Base-by-base conservation (phyloP, 176 grass and related monocot genomes). In the Avena eriantha region DNA sequence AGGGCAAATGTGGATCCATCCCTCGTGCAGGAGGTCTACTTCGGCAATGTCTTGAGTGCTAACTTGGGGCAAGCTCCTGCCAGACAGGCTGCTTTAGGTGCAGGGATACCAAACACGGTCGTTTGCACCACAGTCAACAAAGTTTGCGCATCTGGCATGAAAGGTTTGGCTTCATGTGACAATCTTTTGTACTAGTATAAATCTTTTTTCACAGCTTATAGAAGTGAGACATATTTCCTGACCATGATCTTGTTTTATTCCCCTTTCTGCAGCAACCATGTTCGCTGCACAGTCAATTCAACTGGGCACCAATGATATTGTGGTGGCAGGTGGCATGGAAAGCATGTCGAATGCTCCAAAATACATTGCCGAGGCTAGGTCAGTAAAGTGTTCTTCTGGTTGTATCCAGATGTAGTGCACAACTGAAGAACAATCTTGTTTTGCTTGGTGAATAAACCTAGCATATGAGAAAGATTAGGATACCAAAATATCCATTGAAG, bases 281-380 rank as follows among this genome's bases (percentile, higher is more conserved):
- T 80, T 92, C n/a, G 95, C 95, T 10, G 93, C 91, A 31, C 93
- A 98, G 78, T 90, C 87, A 36, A 98, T 98, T 87, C 93, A 92
- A 73, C 56, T 98, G 79, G 95, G 95, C 11, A 95, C 85, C 83
- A 95, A 98, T 85, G 91, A 93, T 90, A 89, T 98, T 31, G 95
- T 95, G 35, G 95, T 98, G 47, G 91, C 95, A 13, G 95, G 95
- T 80, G 95, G 95, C 66, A 98, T 98, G 95, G 95, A 98, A 82
- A 98, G 93, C 93, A 98, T 98, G 95, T 95, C 95, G 22, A 98
- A 98, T 90, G 95, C 95, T 73, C 95, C 95, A 15, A 98, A 98
- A 77, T 98, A 98, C 88, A 83, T 98, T 77, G 68, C 91, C 73
- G 95, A 98, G 86, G 89, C 95, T 75, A 98, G 95, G 95, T 98